These are phyloP conservation scores for Neotropicomus parvogracilis DNA, from an alignment of 1,284 basidiomycete genomes.

Conservation along the genomic window DNA sequence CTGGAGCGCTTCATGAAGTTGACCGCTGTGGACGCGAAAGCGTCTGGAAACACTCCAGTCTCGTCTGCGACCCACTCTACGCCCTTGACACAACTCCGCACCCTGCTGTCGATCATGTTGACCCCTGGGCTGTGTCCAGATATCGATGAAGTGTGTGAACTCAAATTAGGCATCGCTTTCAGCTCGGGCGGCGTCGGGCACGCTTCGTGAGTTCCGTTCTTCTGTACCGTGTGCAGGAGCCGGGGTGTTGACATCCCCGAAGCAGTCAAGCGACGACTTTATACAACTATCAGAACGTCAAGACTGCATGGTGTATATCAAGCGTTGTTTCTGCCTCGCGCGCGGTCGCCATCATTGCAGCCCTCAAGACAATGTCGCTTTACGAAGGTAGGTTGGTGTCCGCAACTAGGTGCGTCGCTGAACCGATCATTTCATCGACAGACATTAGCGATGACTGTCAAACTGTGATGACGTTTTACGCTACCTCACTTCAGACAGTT, in stretches of 20 bases:
- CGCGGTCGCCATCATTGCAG: constrained; percentile 61
- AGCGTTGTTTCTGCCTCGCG: constrained; percentile 63
- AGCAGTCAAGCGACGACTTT: constrained; percentile 39
- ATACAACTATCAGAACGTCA: constrained; percentile 38
- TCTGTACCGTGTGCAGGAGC: not conserved
- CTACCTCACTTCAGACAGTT: constrained; percentile 57
- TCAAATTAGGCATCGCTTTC: constrained; percentile 42
- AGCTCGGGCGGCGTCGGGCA: constrained; percentile 46
- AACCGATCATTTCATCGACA: constrained; percentile 29
- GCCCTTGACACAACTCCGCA: constrained; percentile 43
- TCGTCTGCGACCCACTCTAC: constrained; percentile 38
- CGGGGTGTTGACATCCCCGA: constrained; percentile 3
- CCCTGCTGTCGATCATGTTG: constrained; percentile 46
- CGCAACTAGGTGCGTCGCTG: not conserved
- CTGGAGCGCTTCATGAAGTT: constrained; percentile 49
- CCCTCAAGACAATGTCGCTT: constrained; percentile 68
- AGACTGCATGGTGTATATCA: constrained; percentile 68
- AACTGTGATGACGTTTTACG: constrained; percentile 75
- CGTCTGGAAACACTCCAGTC: constrained; percentile 38
- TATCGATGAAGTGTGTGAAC: constrained; percentile 63
- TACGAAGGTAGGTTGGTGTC: constrained; percentile 55
- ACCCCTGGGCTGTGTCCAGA: constrained; percentile 52
- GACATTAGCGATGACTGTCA: constrained; percentile 65
- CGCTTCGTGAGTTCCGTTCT: constrained; percentile 40
- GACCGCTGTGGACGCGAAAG: constrained; percentile 44